These are phyloP conservation scores for Lolium perenne DNA, from an alignment of 176 grass and related monocot species.

Conservation along the genomic window DNA sequence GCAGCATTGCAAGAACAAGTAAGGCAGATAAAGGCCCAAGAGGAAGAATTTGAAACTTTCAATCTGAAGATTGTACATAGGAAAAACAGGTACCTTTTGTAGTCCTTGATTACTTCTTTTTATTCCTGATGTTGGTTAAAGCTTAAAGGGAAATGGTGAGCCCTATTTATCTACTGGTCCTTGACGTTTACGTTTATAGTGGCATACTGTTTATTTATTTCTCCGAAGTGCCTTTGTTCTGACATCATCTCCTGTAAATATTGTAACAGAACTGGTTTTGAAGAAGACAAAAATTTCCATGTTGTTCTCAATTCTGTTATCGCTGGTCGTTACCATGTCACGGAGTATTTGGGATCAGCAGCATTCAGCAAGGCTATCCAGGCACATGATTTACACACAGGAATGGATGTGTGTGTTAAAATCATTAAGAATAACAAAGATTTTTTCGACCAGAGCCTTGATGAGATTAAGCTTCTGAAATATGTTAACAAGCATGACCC, in stretches of 20 bases:
- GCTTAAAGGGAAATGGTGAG: not conserved
- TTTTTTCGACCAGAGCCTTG: conserved; percentile 99
- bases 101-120: conserved; percentile 1
- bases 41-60: conserved; percentile 98
- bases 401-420: conserved; percentile 99
- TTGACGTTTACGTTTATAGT: conserved; percentile 22
- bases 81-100: conserved; percentile 79
- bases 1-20: conserved; percentile 97
- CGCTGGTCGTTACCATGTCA: conserved; percentile 97
- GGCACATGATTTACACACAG: conserved; percentile 97
- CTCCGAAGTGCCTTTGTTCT: conserved; percentile 34
- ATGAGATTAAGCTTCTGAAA: conserved; percentile 99
- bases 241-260: conserved; percentile 31
- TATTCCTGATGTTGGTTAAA: conserved; percentile 18
- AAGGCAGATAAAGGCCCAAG: conserved; percentile 93
- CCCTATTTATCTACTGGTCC: conserved; percentile 2
- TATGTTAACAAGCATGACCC: conserved; percentile 99
- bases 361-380: conserved; percentile 99
- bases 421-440: conserved; percentile 99
- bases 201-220: not conserved
- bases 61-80: conserved; percentile 98
- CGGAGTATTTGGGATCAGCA: conserved; percentile 96
- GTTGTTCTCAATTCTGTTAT: conserved; percentile 96
- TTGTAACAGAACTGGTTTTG: conserved; percentile 93
- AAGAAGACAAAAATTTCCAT: conserved; percentile 99